A percentile compares a stretch with the other conserved stretches of the same genome.
phyloP scores from a whole-genome alignment of 1,284 basidiomycete genomes.

The Pyrrhoderma noxium region DNA sequence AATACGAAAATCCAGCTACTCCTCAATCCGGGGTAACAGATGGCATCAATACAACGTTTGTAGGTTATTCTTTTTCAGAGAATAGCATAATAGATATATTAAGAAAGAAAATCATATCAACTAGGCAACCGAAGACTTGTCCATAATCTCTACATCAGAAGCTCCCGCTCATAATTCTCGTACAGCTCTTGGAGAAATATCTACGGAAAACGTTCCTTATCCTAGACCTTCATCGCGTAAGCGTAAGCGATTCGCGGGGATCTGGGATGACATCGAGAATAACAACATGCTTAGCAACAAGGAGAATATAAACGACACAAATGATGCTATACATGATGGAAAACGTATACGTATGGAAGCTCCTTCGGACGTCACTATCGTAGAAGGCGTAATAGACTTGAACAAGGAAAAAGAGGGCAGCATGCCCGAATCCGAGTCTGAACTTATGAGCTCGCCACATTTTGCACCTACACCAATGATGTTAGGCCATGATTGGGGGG shows the following conservation, averaged over 20 bases:
- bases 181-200: too few relatives aligned
- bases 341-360: conserved; percentile 8
- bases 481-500: too few relatives aligned
- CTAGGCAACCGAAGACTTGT: conserved; percentile 14
- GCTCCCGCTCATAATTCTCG: too few relatives aligned
- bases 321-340: not conserved
- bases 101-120: too few relatives aligned
- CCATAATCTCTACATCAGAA: not conserved
- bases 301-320: not conserved
- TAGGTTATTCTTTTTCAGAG: not conserved
- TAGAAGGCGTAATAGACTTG: too few relatives aligned
- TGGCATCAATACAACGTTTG: conserved; percentile 10
- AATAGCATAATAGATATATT: not conserved
- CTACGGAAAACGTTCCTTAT: not conserved
- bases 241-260: conserved; percentile 12
- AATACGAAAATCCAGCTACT: too few relatives aligned
- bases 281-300: too few relatives aligned
- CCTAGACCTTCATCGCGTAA: conserved; percentile 1
- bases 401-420: too few relatives aligned
- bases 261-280: conserved; percentile 7
- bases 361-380: too few relatives aligned
- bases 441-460: too few relatives aligned
- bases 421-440: too few relatives aligned
- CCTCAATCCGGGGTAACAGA: not conserved
- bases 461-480: too few relatives aligned